These are phyloP conservation scores for Monilinia aucupariae DNA, from an alignment of 2,329 filamentous ascomycete species.

Conservation along the genomic window DNA sequence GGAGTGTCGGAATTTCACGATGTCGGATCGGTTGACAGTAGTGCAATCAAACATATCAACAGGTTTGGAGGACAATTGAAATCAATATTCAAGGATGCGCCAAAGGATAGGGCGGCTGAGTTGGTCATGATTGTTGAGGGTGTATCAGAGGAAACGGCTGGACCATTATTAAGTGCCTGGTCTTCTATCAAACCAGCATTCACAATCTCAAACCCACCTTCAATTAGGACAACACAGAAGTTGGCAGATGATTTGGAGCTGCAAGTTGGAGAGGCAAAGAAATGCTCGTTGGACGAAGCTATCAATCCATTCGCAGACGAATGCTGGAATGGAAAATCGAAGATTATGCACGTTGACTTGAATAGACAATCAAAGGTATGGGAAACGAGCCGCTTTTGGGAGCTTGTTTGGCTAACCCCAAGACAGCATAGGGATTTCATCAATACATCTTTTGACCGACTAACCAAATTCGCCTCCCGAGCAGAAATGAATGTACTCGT, in stretches of 20 bases:
- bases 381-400: background rate
- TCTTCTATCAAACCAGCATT: conserved; percentile 43
- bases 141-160: conserved; percentile 43
- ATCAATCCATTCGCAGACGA: conserved; percentile 31
- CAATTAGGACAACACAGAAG: conserved; percentile 29
- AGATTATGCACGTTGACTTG: conserved; percentile 30
- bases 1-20: conserved; percentile 43
- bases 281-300: conserved; percentile 29
- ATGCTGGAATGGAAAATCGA: conserved; percentile 36
- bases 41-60: conserved; percentile 52
- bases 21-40: conserved; percentile 37
- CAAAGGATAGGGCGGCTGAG: conserved; percentile 39
- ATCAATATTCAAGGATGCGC: conserved; percentile 45
- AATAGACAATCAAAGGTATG: conserved; percentile 25
- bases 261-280: conserved; percentile 25
- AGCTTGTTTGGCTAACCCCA: conserved; percentile 1
- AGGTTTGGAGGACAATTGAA: conserved; percentile 50
- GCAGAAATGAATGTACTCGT: conserved; percentile 31
- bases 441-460: conserved; percentile 19
- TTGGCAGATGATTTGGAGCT: conserved; percentile 32
- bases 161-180: conserved; percentile 41
- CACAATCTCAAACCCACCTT: conserved; percentile 44
- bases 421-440: conserved; percentile 5
- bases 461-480: conserved; percentile 28
- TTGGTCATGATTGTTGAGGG: conserved; percentile 57